Conservation (phyloP, 1,139 yeast species). For the Scheffersomyces segobiensis region DNA sequence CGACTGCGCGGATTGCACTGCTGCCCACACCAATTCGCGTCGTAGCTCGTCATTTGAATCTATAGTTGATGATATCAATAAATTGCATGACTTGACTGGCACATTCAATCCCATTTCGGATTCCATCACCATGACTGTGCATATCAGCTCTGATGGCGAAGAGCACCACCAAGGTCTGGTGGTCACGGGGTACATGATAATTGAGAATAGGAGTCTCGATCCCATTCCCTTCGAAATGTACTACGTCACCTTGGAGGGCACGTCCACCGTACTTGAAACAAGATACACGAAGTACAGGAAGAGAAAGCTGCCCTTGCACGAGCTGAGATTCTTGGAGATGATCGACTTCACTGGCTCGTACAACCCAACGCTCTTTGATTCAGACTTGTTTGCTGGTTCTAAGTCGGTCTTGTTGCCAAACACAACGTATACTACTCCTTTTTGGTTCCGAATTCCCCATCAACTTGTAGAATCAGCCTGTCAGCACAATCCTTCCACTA, state of each 20-base stretch:
- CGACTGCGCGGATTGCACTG: background rate
- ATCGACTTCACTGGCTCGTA: slow-evolving; percentile 17
- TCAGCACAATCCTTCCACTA: slow-evolving; percentile 11
- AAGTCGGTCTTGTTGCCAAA: background rate
- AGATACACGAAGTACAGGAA: slow-evolving; percentile 4
- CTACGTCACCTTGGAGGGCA: slow-evolving; percentile 17
- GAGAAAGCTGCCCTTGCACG: background rate
- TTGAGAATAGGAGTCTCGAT: slow-evolving; percentile 8
- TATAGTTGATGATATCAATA: slow-evolving; percentile 14
- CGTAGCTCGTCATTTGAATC: slow-evolving; percentile 6
- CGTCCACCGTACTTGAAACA: slow-evolving; percentile 4
- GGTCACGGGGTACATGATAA: slow-evolving; percentile 14
- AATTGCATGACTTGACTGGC: slow-evolving; percentile 11
- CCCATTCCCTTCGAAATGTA: slow-evolving; percentile 17
- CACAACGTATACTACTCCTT: slow-evolving; percentile 4
- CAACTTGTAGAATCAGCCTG: slow-evolving; percentile 14
- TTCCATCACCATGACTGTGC: slow-evolving; percentile 9
- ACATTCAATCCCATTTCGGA: slow-evolving; percentile 9
- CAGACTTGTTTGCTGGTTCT: slow-evolving; percentile 9
- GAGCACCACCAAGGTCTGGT: background rate
- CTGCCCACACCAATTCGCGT: background rate
- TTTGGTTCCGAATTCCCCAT: slow-evolving; percentile 15
- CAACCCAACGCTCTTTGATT: slow-evolving; percentile 5
- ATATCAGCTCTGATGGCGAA: slow-evolving; percentile 8
- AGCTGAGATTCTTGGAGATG: slow-evolving; percentile 13